Evolutionary conservation across 495 filamentous ascomycete species (phyloP), one percentile per base, ranked within the genome.

Genomic region (Immersiella caudata): DNA sequence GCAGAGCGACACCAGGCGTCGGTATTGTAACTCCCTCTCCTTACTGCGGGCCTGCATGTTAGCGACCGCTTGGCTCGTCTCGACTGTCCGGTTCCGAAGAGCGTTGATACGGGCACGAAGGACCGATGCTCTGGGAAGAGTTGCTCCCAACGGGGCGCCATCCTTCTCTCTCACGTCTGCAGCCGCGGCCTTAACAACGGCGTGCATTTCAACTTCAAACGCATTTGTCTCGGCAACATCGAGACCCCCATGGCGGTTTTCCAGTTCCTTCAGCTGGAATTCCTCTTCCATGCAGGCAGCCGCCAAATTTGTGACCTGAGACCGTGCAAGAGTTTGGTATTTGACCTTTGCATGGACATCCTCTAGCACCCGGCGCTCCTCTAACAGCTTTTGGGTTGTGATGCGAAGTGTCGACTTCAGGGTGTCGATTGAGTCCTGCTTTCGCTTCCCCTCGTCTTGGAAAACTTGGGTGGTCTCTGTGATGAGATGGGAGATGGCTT

Each of bases 361-460:
- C 58, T 93, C 88, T 9, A 94, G 79, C 21, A 83, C 84, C 63
- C 87, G 88, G 52, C 91, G 89, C 62, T 93, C 89, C 60, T 91
- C 88, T 65, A 89, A 88, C 9, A 96, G 84, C 35, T 88, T 87
- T 40, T 90, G 84, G n/a, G 93, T 93, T 5, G 90, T 87, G 33
- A 93, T 89, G 40, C 92, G 89, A 54, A 99, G 88, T 25, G 88
- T 86, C 25, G 83, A 78, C 73, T 97, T 92, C 64, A 93, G 87
- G 29, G 86, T 79, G 70, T 94, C 92, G 66, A 97, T 89, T 20
- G 87, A 83, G 29, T 90, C 86, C 80, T 97, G 94, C 70, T 96
- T 97, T 51, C 87, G 83, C 40, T 86, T 88, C 33, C 96, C 81
- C 67, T 90, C 90, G n/a, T 84, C 81, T 22, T 90, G 87, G 74